These are phyloP conservation scores for Auriscalpium orientale DNA, from an alignment of 768 basidiomycete genomes.

Conservation along the genomic window DNA sequence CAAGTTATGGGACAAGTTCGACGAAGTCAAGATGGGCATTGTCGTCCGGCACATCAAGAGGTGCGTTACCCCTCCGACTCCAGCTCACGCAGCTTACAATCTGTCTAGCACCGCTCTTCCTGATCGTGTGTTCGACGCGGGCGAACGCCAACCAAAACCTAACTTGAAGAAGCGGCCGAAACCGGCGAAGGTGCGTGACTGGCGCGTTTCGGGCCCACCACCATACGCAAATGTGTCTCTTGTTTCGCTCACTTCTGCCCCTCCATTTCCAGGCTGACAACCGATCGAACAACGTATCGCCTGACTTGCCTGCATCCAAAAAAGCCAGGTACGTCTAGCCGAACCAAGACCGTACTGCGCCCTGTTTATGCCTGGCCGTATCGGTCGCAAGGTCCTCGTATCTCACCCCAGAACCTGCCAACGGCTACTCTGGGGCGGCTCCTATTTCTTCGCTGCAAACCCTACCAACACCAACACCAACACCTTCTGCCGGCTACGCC, in stretches of 20 bases:
- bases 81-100: background rate
- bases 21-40: conserved; percentile 89
- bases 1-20: conserved; percentile 93
- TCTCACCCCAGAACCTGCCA: conserved; percentile 4
- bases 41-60: conserved; percentile 89
- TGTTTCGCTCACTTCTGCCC: too few species aligned
- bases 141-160: conserved; percentile 65
- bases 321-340: conserved; percentile 14
- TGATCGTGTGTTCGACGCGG: conserved; percentile 75
- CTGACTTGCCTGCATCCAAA: conserved; percentile 14
- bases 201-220: too few species aligned
- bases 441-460: too few species aligned
- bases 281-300: conserved; percentile 10
- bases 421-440: background rate
- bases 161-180: conserved; percentile 69
- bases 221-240: too few species aligned
- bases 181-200: conserved; percentile 40
- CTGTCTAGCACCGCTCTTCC: conserved; percentile 58
- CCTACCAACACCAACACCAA: conserved; percentile 20
- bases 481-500: conserved; percentile 30
- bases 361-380: conserved; percentile 7
- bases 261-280: conserved; percentile 5
- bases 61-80: conserved; percentile 29
- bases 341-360: conserved; percentile 1
- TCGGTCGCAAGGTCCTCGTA: conserved; percentile 12